Percentiles rank a stretch among this genome's conserved stretches.
These are phyloP conservation scores for Halenospora varia DNA, from an alignment of 495 filamentous ascomycete species.

Conservation along the genomic window DNA sequence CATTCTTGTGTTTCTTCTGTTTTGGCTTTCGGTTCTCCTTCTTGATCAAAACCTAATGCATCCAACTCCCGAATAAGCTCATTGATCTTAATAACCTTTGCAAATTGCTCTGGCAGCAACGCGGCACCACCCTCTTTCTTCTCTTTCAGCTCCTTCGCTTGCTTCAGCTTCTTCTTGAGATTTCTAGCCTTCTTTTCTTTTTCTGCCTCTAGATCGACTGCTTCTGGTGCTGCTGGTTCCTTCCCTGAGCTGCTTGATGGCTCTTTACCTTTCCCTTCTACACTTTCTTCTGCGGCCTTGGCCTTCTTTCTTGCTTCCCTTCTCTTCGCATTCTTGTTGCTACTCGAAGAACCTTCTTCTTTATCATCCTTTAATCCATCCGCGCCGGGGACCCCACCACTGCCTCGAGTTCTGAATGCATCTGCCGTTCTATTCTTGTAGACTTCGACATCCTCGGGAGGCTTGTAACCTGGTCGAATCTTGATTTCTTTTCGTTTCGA, in stretches of 20 bases:
- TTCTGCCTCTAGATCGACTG: slow-evolving; percentile 66
- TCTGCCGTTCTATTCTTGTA: slow-evolving; percentile 93
- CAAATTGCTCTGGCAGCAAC: slow-evolving; percentile 90
- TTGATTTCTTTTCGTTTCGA: slow-evolving; percentile 86
- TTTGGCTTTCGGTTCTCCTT: slow-evolving; percentile 36
- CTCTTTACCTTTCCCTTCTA: slow-evolving; percentile 35
- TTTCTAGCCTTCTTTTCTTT: slow-evolving; percentile 90
- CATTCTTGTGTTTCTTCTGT: neutral
- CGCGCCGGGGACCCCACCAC: slow-evolving; percentile 75
- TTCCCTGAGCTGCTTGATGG: slow-evolving; percentile 25
- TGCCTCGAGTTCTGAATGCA: slow-evolving; percentile 76
- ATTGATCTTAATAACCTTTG: slow-evolving; percentile 95
- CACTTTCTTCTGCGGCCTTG: slow-evolving; percentile 47
- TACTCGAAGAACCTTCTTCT: slow-evolving; percentile 40
- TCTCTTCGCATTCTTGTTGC: slow-evolving; percentile 92
- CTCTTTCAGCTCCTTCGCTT: slow-evolving; percentile 82
- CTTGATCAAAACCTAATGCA: slow-evolving; percentile 73
- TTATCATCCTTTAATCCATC: slow-evolving; percentile 56
- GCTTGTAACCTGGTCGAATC: slow-evolving; percentile 87
- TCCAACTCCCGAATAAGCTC: slow-evolving; percentile 90
- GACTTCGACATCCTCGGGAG: slow-evolving; percentile 92
- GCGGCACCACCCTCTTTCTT: slow-evolving; percentile 85
- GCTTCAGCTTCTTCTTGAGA: slow-evolving; percentile 92
- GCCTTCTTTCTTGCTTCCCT: slow-evolving; percentile 86
- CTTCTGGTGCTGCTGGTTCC: slow-evolving; percentile 24